These are phyloP conservation scores for Rhodotorula sp. DNA, from an alignment of 1,284 basidiomycete genomes.

Conservation along the genomic window DNA sequence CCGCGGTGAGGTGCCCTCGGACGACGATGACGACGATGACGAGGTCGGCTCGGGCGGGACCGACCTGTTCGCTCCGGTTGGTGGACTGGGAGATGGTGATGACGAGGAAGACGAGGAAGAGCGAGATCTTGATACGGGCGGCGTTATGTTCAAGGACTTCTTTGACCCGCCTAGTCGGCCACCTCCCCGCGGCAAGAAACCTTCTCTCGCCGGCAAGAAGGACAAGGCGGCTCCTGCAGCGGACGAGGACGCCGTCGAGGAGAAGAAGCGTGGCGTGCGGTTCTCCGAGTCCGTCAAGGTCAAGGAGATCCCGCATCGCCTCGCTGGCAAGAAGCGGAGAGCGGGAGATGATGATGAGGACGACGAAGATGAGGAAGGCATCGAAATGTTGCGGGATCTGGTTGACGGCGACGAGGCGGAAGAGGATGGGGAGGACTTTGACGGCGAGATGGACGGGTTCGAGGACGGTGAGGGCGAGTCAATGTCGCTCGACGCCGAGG, in stretches of 20 bases:
- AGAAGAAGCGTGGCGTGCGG: constrained; percentile 56
- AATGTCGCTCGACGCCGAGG: constrained; percentile 33
- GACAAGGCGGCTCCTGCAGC: constrained; percentile 30
- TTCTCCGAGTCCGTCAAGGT: constrained; percentile 78
- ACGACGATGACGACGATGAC: constrained; percentile 56
- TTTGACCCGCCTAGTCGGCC: constrained; percentile 39
- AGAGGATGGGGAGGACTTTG: constrained; percentile 44
- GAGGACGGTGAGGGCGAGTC: constrained; percentile 44
- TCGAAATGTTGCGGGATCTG: constrained; percentile 43
- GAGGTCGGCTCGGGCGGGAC: constrained; percentile 52
- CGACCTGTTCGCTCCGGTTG: constrained; percentile 45
- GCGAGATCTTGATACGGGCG: constrained; percentile 36
- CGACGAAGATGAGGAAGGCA: constrained; percentile 42
- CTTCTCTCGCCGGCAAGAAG: constrained; percentile 24
- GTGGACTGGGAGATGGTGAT: constrained; percentile 2
- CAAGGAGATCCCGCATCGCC: constrained; percentile 50
- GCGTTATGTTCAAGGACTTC: constrained; percentile 43
- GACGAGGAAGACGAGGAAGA: constrained; percentile 39
- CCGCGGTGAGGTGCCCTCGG: constrained; percentile 56
- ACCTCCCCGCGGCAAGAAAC: neutral
- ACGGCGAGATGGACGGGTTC: constrained; percentile 47
- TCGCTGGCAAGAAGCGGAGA: constrained; percentile 49
- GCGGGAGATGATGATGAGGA: constrained; percentile 34
- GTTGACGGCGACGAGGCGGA: constrained; percentile 50
- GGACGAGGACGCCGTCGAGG: neutral